Evolutionary conservation across 1,284 basidiomycete genomes (phyloP), one percentile per base, ranked within the genome.

Genomic region (Omphalotus olearius): DNA sequence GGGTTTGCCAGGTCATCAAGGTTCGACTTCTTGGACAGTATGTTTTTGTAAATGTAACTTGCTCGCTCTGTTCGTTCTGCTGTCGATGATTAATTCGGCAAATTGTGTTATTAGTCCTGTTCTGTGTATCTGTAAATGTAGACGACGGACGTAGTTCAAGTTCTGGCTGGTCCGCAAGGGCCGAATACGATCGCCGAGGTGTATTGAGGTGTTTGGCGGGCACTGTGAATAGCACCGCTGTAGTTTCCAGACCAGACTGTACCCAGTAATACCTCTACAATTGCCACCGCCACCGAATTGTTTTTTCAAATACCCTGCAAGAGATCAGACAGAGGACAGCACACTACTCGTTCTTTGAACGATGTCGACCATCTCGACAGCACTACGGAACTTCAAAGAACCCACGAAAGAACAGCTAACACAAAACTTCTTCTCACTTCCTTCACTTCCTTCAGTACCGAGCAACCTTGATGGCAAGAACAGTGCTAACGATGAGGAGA

Each of bases 341-440:
- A 33, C 30, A 10, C 9, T 33, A 4, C 4, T 33, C 30, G 30
- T 33, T 33, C 26, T 42, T 23, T 23, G 26, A 42, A 42, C 40
- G 38, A 90, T 90, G 88, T 74, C 85, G 46, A 86, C 81, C 45
- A 91, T 91, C 63, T 88, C 85, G 45, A 88, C 91, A 4, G 87
- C 92, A 57, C 80, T 95, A 45, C 84, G 92, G 55, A 83, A 88
- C 62, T 93, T 93, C 78, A 91, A 90, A 72, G 93, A 95, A 68
- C 91, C 91, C 46, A 87, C 87, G 6, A 92, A 85, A 69, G 91
- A 94, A 55, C 85, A 95, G 66, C 71, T 85, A 47, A 85, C 83
- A 7, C 75, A 91, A 56, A 80, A 90, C 55, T 92, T 88, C 78
- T 95, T 94, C 74, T 88, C 91, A 20, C 73, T 93, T 38, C 91